A percentile compares a stretch with the other conserved stretches of the same genome.
phyloP scores from a whole-genome alignment of 2,329 filamentous ascomycete species.

The Colletotrichum lini region DNA sequence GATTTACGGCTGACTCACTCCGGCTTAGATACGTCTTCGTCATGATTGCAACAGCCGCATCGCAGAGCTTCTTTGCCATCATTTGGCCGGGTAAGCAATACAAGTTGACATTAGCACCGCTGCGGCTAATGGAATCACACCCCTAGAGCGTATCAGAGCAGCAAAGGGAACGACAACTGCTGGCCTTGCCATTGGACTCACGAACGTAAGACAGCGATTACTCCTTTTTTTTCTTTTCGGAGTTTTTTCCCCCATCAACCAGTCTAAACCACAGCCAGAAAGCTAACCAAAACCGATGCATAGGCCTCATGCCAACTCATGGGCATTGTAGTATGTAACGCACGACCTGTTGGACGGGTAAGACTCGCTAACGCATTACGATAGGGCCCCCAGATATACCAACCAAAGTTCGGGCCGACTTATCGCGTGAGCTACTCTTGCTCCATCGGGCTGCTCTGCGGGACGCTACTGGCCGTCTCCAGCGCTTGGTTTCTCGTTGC shows the following conservation, averaged over 20 bases:
- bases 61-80: constrained; percentile 56
- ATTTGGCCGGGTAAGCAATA: constrained; percentile 52
- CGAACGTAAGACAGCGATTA: constrained; percentile 47
- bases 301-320: constrained; percentile 51
- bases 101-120: background rate
- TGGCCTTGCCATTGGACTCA: constrained; percentile 55
- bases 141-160: constrained; percentile 54
- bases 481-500: constrained; percentile 45
- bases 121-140: background rate
- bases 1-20: background rate
- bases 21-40: constrained; percentile 50
- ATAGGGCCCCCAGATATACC: constrained; percentile 56
- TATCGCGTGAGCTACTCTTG: constrained; percentile 55
- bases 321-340: constrained; percentile 52
- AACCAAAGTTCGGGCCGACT: constrained; percentile 55
- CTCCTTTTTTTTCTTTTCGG: too few relatives aligned
- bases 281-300: background rate
- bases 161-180: constrained; percentile 56
- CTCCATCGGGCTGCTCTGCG: constrained; percentile 52
- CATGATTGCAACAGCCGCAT: constrained; percentile 56
- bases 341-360: too few relatives aligned
- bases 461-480: constrained; percentile 45
- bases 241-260: background rate
- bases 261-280: too few relatives aligned
- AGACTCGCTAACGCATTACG: background rate